Conservation (phyloP, 108 stramenopile species). For the Schizochytrium sp. region DNA sequence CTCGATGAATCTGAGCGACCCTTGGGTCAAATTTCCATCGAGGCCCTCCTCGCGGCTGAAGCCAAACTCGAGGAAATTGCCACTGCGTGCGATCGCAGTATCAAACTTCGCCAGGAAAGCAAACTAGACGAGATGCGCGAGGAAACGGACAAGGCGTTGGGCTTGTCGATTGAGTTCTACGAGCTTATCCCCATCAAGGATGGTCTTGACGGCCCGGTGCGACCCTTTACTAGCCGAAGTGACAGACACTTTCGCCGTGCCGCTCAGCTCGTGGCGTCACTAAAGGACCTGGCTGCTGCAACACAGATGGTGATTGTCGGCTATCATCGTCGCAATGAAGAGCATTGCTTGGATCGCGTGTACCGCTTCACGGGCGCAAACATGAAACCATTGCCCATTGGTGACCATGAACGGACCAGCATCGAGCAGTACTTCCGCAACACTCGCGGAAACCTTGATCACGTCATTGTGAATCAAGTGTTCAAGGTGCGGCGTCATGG, state of each 20-base stretch:
- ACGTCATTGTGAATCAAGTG: not conserved
- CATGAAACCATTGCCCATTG: not conserved
- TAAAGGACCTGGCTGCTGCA: not conserved
- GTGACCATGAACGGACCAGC: not conserved
- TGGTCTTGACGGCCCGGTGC: not conserved
- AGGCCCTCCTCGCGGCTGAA: not conserved
- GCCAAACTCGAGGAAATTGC: not conserved
- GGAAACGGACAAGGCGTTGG: not conserved
- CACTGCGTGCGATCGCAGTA: not conserved
- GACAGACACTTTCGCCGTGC: not conserved
- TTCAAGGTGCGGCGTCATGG: not conserved
- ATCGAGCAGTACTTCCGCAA: conserved; percentile 12
- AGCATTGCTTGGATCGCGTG: not conserved
- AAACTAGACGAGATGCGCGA: not conserved
- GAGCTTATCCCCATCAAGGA: not conserved
- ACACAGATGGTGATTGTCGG: not conserved
- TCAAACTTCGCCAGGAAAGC: not conserved
- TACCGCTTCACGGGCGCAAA: not conserved
- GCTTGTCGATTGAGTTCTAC: not conserved
- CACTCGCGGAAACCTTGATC: not conserved
- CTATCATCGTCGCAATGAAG: not conserved
- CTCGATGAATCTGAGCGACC: not conserved
- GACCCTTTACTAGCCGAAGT: not conserved
- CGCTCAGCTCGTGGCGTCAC: not conserved
- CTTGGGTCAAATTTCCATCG: not conserved